phyloP scores from a whole-genome alignment of 768 basidiomycete species.

The Crassisporium funariophilum region DNA sequence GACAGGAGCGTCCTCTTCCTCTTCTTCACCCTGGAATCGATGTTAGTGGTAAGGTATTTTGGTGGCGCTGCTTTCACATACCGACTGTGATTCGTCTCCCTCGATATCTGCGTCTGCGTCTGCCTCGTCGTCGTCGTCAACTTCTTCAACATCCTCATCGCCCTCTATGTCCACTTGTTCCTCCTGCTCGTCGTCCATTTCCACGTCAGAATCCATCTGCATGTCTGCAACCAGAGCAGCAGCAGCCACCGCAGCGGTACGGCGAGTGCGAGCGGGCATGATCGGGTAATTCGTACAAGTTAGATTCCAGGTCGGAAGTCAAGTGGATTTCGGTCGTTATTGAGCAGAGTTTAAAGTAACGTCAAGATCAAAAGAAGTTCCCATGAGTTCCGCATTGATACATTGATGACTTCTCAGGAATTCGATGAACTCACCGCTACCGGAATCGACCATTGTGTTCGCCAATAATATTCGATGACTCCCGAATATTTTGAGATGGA shows the following conservation, averaged over 20 bases:
- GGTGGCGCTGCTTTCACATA: constrained; percentile 2
- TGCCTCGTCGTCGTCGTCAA: constrained; percentile 28
- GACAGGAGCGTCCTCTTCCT: constrained; percentile 17
- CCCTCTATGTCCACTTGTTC: constrained; percentile 29
- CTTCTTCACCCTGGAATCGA: constrained; percentile 24
- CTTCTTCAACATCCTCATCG: constrained; percentile 42
- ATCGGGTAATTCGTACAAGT: constrained; percentile 6
- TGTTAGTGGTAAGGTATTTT: neutral
- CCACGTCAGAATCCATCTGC: constrained; percentile 36
- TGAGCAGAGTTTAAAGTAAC: constrained; percentile 10
- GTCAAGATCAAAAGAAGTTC: constrained; percentile 20
- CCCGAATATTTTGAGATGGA: too few species aligned
- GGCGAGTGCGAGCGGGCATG: constrained; percentile 37
- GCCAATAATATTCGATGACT: too few species aligned
- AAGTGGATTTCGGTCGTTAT: too few species aligned
- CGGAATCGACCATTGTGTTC: too few species aligned
- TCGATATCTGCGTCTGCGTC: constrained; percentile 42
- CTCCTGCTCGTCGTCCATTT: constrained; percentile 36
- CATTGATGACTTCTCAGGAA: too few species aligned
- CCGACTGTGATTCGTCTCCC: constrained; percentile 33
- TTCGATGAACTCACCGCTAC: too few species aligned
- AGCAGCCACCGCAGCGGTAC: constrained; percentile 31
- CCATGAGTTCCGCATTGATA: too few species aligned
- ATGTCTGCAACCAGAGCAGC: constrained; percentile 34
- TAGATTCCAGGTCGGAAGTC: constrained; percentile 4